Base-by-base conservation (phyloP, 2,329 filamentous ascomycete species). In the Plenodomus lindquistii region DNA sequence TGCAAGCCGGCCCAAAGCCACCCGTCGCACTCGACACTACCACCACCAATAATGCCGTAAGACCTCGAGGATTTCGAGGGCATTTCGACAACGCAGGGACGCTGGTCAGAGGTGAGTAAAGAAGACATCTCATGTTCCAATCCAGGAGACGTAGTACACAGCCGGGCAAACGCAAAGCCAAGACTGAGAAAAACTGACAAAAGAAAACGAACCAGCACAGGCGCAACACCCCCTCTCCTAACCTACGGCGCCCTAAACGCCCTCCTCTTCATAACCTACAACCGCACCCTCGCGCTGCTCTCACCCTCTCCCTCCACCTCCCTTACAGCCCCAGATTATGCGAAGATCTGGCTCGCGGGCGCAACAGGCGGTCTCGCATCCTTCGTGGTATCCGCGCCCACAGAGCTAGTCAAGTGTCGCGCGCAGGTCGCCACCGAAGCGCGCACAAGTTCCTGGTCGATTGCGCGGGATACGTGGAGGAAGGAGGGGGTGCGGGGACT, bases 191-290 rank as follows among this genome's bases (percentile, higher is more conserved):
- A 21, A 3, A 29, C n/a, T n/a, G n/a, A n/a, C n/a, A n/a, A n/a
- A n/a, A n/a, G n/a, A n/a, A n/a, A n/a, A n/a, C n/a, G n/a, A n/a
- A 40, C 44, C 44, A 68, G 61, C 50, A 60, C 56, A 78, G 93
- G 93, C 54, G 85, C 88, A 10, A 88, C 92, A 19, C 91, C 91
- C 29, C 93, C 93, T 0, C 86, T 96, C 31, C 77, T 96, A 4
- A 90, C 90, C 59, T 96, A 96, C 73, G 93, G 93, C 54, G 91
- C 89, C 17, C 81, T 97, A 52, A 97, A 97, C 68, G 91, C 91
- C 34, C 77, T 97, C 15, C 84, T 97, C 17, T 97, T 96, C 73
- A 84, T 93, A 59, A 86, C 88, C 1, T 97, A 97, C 76, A 96
- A 96, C 70, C 87, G 89, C 48, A 86, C 86, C n/a, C 83, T 93